Conservation (phyloP, 1,284 basidiomycete species). For the Meira nashicola region DNA sequence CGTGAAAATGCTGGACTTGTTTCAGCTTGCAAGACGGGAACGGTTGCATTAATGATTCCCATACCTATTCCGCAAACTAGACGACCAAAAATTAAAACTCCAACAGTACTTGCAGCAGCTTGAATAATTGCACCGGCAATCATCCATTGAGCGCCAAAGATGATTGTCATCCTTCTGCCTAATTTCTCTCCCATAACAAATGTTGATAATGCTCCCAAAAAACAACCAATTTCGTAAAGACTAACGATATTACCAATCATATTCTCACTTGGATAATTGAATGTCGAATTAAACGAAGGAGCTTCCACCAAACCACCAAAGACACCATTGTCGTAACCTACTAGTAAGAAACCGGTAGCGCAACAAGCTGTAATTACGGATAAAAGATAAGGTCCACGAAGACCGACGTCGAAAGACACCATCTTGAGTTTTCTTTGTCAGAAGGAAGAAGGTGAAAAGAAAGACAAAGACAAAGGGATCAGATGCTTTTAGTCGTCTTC, state of each 20-base stretch:
- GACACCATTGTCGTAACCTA: conserved; percentile 28
- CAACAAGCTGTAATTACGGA: conserved; percentile 24
- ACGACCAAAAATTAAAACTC: background rate
- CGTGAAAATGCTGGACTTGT: background rate
- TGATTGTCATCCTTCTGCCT: conserved; percentile 8
- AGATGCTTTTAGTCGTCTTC: no score
- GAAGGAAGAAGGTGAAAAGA: no score
- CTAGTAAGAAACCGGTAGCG: conserved; percentile 21
- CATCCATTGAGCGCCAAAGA: conserved; percentile 4
- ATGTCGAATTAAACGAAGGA: conserved; percentile 22
- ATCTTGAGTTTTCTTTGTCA: no score
- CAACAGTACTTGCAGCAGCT: background rate
- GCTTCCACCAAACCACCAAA: conserved; percentile 20
- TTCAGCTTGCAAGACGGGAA: conserved; percentile 9
- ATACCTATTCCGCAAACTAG: conserved; percentile 6
- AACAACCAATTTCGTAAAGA: conserved; percentile 9
- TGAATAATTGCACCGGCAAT: background rate
- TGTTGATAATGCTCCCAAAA: conserved; percentile 9
- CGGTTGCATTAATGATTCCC: conserved; percentile 11
- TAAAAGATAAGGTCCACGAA: conserved; percentile 21
- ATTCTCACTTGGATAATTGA: conserved; percentile 26
- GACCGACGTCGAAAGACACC: conserved; percentile 19
- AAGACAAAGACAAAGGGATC: no score
- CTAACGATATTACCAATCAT: conserved; percentile 31
- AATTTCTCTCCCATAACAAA: conserved; percentile 5